Evolutionary conservation across 179 eudicot species (phyloP).

Genomic region (Gypsophila paniculata): DNA sequence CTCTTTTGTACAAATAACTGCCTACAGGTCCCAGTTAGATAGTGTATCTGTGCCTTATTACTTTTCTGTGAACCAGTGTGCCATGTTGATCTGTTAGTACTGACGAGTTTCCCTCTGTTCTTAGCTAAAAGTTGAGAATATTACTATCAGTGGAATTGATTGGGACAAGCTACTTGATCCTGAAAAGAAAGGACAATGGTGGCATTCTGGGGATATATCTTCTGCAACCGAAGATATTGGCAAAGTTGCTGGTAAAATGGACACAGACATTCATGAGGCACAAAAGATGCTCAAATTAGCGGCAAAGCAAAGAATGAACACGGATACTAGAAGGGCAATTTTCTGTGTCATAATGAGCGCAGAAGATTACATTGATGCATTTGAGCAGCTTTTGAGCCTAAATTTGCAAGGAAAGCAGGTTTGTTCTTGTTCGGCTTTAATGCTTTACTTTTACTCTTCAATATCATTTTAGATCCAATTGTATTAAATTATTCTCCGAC

Average conservation of each 20-base stretch:
- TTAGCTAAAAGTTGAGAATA: constrained; percentile 71
- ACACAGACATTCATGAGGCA: constrained; percentile 68
- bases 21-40: not conserved
- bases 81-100: not conserved
- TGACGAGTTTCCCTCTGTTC: constrained; percentile 6
- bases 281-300: constrained; percentile 90
- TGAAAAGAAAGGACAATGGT: constrained; percentile 90
- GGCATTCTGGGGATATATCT: constrained; percentile 65
- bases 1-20: constrained; percentile 1
- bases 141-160: constrained; percentile 58
- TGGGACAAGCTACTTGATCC: constrained; percentile 94
- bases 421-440: constrained; percentile 8
- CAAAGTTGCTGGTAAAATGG: constrained; percentile 64
- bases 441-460: constrained; percentile 5
- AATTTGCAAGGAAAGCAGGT: constrained; percentile 95
- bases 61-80: not conserved
- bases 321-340: constrained; percentile 86
- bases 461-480: not conserved
- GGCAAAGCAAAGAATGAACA: constrained; percentile 83
- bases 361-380: constrained; percentile 90
- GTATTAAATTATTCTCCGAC: constrained; percentile 5
- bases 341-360: constrained; percentile 94
- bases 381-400: constrained; percentile 83
- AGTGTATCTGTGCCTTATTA: not conserved
- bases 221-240: constrained; percentile 38